Base-by-base conservation (phyloP, 495 filamentous ascomycete genomes). In the Lophiotrema nucula region DNA sequence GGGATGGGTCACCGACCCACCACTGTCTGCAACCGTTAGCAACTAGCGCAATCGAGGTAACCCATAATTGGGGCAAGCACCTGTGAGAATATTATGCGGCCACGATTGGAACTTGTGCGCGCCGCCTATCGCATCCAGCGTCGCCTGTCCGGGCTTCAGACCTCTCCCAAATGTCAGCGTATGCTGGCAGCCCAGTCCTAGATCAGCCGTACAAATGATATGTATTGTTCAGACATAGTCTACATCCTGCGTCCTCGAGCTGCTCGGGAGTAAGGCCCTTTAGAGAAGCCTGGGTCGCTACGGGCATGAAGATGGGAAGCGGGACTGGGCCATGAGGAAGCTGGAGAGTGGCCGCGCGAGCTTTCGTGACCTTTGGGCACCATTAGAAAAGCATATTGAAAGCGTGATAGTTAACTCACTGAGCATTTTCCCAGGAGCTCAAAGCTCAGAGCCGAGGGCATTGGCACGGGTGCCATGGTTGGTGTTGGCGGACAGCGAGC, bases 221-320 rank as follows among this genome's bases (percentile, higher is more conserved):
- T 21, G 93, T 97, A 69, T 97, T 97, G 71, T 97, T 97, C 54
- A 97, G 76, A 69, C 92, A 97, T 13, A 99, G 78, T 62, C 89
- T 83, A 66, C 95, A 97, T 41, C 90, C 87, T 0, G 90, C 92
- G 28, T 85, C 79, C 60, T 92, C 89, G 19, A 99, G 76, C 65
- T 99, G 93, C 60, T 92, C 87, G 1, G 92, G 89, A 24, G 93
- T 97, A 51, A 99, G 74, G 24, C 93, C 93, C 70, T 99, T 99
- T 26, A 99, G 76, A 0, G 92, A 92, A 0, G 88, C 93, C 72
- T 99, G 93, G n/a, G 93, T 97, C 16, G 95, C 93, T 25, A 97
- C 93, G 16, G 93, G 93, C 91, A 97, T 97, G 72, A 97, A 99
- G 21, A 97, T 83, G 1, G 93, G 93, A 11, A 97, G 80, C 47